Conservation (phyloP, 148 eudicot species). For the Nepenthes mirabilis region DNA sequence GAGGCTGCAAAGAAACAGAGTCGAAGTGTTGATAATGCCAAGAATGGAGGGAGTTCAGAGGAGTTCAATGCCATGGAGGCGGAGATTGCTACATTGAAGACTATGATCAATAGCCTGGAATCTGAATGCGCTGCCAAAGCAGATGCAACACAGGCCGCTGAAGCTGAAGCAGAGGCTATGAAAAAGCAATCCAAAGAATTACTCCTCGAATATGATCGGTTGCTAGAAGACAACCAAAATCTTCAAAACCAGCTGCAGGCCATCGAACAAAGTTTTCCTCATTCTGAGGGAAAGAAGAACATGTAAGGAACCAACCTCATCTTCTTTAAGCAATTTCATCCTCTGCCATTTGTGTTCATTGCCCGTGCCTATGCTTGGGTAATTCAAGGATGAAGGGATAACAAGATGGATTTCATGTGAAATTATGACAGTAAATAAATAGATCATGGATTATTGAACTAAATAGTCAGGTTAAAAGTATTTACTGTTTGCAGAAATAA, state of each 20-base stretch:
- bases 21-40: neutral
- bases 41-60: neutral
- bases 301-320: neutral
- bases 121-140: neutral
- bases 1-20: conserved; percentile 2
- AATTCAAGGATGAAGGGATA: no score
- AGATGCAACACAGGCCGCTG: conserved; percentile 13
- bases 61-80: neutral
- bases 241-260: neutral
- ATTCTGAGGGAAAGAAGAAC: neutral
- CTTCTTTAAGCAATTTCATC: neutral
- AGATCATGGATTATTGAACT: neutral
- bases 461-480: no score
- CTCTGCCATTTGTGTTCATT: no score
- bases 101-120: neutral
- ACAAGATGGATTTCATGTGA: no score
- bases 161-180: conserved; percentile 1
- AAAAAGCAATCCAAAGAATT: neutral
- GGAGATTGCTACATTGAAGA: neutral
- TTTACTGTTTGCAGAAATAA: no score
- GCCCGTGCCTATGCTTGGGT: no score
- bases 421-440: neutral
- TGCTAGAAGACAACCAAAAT: neutral
- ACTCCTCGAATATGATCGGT: neutral
- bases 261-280: neutral